A percentile compares a stretch with the other conserved stretches of the same genome.
Conservation (phyloP, 169 alveolate genomes). For the Sarcocystis neurona region DNA sequence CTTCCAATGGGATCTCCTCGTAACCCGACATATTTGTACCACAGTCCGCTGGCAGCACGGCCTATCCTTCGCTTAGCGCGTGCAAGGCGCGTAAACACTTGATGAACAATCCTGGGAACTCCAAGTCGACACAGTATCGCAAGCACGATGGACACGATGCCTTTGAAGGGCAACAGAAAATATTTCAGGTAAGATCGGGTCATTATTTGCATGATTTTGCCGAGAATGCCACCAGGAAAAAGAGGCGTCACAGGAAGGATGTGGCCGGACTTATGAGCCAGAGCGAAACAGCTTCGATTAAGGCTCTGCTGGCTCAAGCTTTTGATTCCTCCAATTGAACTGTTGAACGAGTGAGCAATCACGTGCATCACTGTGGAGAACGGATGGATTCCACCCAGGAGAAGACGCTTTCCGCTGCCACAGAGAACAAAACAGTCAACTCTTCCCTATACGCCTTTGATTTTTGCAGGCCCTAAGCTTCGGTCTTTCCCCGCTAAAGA, state of each 20-base stretch:
- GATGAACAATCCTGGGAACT: not conserved
- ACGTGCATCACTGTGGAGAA: slow-evolving; percentile 58
- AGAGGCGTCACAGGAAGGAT: slow-evolving; percentile 46
- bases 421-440: too few relatives aligned
- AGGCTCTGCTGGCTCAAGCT: slow-evolving; percentile 44
- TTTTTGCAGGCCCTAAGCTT: too few relatives aligned
- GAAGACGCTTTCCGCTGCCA: slow-evolving; percentile 41
- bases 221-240: slow-evolving; percentile 59
- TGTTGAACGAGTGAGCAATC: slow-evolving; percentile 46
- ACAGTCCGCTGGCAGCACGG: slow-evolving; percentile 37
- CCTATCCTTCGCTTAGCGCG: slow-evolving; percentile 47
- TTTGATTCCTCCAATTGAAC: slow-evolving; percentile 2
- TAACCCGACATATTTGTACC: slow-evolving; percentile 9
- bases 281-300: slow-evolving; percentile 55
- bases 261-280: slow-evolving; percentile 40
- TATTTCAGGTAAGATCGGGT: slow-evolving; percentile 60
- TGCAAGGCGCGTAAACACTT: slow-evolving; percentile 26
- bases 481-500: too few relatives aligned
- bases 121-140: slow-evolving; percentile 56
- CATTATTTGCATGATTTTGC: slow-evolving; percentile 35
- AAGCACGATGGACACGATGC: slow-evolving; percentile 49
- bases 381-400: slow-evolving; percentile 55
- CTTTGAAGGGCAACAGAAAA: slow-evolving; percentile 49
- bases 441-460: too few relatives aligned
- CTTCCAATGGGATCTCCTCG: slow-evolving; percentile 54